Evolutionary conservation across 768 basidiomycete species (phyloP).

Genomic region (button mushroom (Agaricus bisporus)): DNA sequence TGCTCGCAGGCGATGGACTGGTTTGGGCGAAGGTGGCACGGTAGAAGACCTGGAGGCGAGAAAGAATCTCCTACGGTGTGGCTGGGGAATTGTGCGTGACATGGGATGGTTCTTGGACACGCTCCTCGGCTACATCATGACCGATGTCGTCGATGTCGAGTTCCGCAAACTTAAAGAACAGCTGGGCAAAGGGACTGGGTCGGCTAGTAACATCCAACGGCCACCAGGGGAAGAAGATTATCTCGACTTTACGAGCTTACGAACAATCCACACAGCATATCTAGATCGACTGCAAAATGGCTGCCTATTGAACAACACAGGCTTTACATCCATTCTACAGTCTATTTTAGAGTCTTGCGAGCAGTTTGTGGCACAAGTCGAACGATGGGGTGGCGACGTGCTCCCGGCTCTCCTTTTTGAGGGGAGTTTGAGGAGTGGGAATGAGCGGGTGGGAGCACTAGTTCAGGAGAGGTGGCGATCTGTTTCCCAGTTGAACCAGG

Average conservation of each 20-base stretch:
- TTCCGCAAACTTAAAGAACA: constrained; percentile 64
- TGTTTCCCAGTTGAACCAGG: constrained; percentile 77
- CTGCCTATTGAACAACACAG: constrained; percentile 65
- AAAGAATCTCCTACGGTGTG: constrained; percentile 61
- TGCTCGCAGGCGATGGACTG: constrained; percentile 80
- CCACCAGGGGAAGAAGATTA: constrained; percentile 25
- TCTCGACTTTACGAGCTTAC: constrained; percentile 83
- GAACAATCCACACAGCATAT: constrained; percentile 76
- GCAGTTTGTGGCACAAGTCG: constrained; percentile 80
- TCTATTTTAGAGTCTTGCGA: constrained; percentile 81
- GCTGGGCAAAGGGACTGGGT: constrained; percentile 26
- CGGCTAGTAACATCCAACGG: background rate
- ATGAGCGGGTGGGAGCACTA: constrained; percentile 61
- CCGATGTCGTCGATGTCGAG: constrained; percentile 84
- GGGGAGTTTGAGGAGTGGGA: constrained; percentile 58
- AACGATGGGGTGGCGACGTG: constrained; percentile 90
- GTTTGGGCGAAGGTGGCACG: constrained; percentile 81
- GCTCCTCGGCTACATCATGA: constrained; percentile 80
- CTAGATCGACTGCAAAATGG: constrained; percentile 75
- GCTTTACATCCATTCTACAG: constrained; percentile 56
- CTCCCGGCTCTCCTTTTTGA: constrained; percentile 80
- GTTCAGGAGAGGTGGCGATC: constrained; percentile 63
- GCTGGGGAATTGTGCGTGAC: constrained; percentile 82
- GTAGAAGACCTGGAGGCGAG: constrained; percentile 61
- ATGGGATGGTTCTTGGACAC: constrained; percentile 93